Base-by-base conservation (phyloP, 371 early-diverging fungal genomes). In the Haplosporangium sp. region DNA sequence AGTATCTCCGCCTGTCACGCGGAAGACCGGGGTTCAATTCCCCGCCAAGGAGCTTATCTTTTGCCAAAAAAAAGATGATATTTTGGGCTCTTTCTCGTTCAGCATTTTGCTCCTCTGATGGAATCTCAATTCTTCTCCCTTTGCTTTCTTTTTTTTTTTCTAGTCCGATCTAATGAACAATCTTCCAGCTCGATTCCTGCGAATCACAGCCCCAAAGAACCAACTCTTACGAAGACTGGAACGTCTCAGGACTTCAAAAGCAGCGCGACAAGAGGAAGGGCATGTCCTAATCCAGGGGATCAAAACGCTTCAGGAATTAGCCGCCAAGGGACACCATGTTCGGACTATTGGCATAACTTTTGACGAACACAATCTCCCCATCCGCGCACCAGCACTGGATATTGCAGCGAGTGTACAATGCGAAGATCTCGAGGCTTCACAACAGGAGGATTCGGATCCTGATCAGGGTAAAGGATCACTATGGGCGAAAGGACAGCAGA, bases 211-310 rank as follows among this genome's bases (percentile, higher is more conserved):
- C n/a, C 14, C 64, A 18, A 66, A 64, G 52, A 77, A 67, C 45
- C 55, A 67, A 18, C 60, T 77, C 12, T 42, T 77, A 8, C 67
- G 53, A 11, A 46, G 67, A 18, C 18, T 77, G 36, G 72, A 61
- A 36, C 48, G 48, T 21, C 53, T 77, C 6, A 59, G 77, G 7
- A 64, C 63, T 9, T 71, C 71, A 10, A 71, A 67, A 21, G 43
- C 21, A 2, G 68, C 54, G 20, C 71, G 77, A 7, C 60, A 60
- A 37, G 55, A 43, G 7, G 56, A 77, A 42, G 68, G 77, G 0
- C 68, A 71, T 60, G 72, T 77, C 0, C 43, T 77, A 7, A 62
- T 77, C 6, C 77, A 77, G 18, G 77, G 77, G 46, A 59, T 77
- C 65, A 77, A 77, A 56, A 77, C 72, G 6, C 53, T 77, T 29